Percentiles rank a stretch among this genome's conserved stretches.
Evolutionary conservation across 2,329 filamentous ascomycete genomes (phyloP).

Genomic region (Talaromyces sp.): DNA sequence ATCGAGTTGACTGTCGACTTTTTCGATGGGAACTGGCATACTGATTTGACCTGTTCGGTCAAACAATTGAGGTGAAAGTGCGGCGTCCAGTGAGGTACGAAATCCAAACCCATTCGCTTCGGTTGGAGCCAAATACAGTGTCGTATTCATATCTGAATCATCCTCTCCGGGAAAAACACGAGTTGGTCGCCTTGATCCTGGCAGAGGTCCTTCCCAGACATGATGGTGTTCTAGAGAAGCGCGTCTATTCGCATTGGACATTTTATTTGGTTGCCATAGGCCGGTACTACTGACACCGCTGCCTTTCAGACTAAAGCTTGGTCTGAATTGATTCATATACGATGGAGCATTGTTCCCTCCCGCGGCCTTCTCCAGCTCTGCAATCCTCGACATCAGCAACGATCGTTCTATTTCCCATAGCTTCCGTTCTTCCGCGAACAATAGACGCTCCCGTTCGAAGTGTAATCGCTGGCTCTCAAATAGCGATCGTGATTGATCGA

Average conservation of each 20-base stretch:
- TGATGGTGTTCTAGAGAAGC: constrained; percentile 28
- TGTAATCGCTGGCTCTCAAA: constrained; percentile 34
- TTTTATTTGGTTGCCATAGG: constrained; percentile 1
- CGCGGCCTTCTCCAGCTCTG: constrained; percentile 35
- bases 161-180: constrained; percentile 39
- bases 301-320: constrained; percentile 1
- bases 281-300: constrained; percentile 1
- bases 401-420: constrained; percentile 42
- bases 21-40: constrained; percentile 42
- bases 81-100: constrained; percentile 36
- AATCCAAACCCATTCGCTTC: constrained; percentile 27
- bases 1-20: constrained; percentile 43
- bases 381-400: constrained; percentile 39
- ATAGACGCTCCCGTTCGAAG: constrained; percentile 37
- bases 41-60: constrained; percentile 29
- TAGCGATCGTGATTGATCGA: constrained; percentile 39
- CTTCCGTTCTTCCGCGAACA: constrained; percentile 40
- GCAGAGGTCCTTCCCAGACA: constrained; percentile 43
- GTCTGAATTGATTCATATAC: neutral
- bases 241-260: neutral
- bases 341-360: constrained; percentile 16
- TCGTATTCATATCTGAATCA: constrained; percentile 18
- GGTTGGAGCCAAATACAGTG: constrained; percentile 24
- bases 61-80: constrained; percentile 34
- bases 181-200: constrained; percentile 32